A percentile compares a stretch with the other conserved stretches of the same genome.
phyloP scores from a whole-genome alignment of 2,329 filamentous ascomycete species.

The Neofusicoccum umdonicola region DNA sequence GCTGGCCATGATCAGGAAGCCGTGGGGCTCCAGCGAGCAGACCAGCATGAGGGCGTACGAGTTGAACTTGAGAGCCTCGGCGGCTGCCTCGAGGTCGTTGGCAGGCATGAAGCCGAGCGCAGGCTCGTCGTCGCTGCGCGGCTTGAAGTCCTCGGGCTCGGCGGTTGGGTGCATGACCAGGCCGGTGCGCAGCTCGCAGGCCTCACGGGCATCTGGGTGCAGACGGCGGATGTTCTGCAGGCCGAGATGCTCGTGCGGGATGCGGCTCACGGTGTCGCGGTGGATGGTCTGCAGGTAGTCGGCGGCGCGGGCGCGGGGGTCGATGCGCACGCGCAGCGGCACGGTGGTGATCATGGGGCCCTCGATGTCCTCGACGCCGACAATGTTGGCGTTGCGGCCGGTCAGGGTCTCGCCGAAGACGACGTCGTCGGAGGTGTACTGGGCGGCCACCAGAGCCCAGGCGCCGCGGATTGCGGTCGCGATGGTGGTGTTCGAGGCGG shows the following conservation, averaged over 20 bases:
- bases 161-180: slow-evolving; percentile 35
- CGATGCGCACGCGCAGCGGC: slow-evolving; percentile 36
- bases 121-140: slow-evolving; percentile 30
- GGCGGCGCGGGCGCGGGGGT: slow-evolving; percentile 37
- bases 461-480: slow-evolving; percentile 30
- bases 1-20: slow-evolving; percentile 61
- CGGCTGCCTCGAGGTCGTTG: slow-evolving; percentile 56
- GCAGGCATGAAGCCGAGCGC: slow-evolving; percentile 56
- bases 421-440: slow-evolving; percentile 31
- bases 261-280: slow-evolving; percentile 52
- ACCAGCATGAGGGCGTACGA: slow-evolving; percentile 65
- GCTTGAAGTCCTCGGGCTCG: no score
- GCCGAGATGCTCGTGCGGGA: slow-evolving; percentile 39
- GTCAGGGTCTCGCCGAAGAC: slow-evolving; percentile 35
- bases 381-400: slow-evolving; percentile 34
- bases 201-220: slow-evolving; percentile 39
- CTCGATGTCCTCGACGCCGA: slow-evolving; percentile 33
- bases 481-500: slow-evolving; percentile 21
- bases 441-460: slow-evolving; percentile 30
- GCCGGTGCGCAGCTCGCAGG: slow-evolving; percentile 35
- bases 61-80: slow-evolving; percentile 58
- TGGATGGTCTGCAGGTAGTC: slow-evolving; percentile 60
- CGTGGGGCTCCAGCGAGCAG: slow-evolving; percentile 57
- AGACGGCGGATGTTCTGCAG: slow-evolving; percentile 38
- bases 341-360: slow-evolving; percentile 41